phyloP scores from a whole-genome alignment of 2,329 filamentous ascomycete genomes.

The Paraconiothyrium brasiliense region DNA sequence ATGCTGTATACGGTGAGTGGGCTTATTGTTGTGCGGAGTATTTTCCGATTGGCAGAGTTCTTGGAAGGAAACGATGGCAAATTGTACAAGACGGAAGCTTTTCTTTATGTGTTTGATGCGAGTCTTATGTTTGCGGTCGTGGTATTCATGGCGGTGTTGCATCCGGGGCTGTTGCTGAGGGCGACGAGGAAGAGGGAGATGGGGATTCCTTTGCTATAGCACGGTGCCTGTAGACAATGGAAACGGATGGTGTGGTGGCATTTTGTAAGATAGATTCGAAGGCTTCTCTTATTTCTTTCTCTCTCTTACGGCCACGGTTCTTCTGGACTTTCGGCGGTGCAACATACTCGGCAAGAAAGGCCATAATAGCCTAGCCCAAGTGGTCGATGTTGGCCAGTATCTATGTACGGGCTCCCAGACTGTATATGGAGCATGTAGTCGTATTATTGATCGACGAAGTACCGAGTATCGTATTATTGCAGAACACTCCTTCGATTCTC shows the following conservation, averaged over 20 bases:
- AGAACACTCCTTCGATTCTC: too few relatives aligned
- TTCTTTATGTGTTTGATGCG: conserved; percentile 31
- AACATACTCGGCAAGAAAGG: not conserved
- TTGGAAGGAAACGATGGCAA: conserved; percentile 18
- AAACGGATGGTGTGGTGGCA: not conserved
- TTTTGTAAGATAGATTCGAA: not conserved
- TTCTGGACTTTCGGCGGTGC: not conserved
- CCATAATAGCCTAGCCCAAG: conserved; percentile 15
- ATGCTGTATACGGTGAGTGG: conserved; percentile 24
- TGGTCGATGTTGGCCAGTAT: conserved; percentile 28
- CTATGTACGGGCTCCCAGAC: not conserved
- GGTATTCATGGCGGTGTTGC: conserved; percentile 20
- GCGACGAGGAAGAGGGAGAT: conserved; percentile 20
- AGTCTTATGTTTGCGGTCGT: conserved; percentile 24
- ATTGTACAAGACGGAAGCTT: conserved; percentile 24
- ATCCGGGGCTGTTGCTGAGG: conserved; percentile 26
- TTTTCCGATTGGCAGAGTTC: conserved; percentile 30
- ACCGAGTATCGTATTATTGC: too few relatives aligned
- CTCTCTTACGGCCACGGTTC: not conserved
- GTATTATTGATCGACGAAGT: too few relatives aligned
- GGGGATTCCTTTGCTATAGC: conserved; percentile 1
- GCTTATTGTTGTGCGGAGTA: conserved; percentile 24
- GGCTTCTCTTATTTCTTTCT: not conserved
- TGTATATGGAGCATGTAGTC: too few relatives aligned
- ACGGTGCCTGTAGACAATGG: not conserved